Conservation (phyloP, 192 early-diverging fungal species). For the Coemansia sp. region DNA sequence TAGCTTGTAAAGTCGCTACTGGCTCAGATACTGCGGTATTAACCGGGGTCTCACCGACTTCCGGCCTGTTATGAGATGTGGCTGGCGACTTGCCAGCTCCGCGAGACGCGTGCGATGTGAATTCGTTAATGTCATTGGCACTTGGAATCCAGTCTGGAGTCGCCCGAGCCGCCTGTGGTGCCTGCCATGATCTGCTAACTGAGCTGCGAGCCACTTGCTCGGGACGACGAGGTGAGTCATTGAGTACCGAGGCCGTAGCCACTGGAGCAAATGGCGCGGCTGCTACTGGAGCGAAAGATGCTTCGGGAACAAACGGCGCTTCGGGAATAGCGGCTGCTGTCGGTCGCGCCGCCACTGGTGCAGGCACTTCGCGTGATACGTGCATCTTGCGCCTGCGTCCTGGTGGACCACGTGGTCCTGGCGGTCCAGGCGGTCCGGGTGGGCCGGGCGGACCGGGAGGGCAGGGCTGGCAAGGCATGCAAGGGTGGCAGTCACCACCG, state of each 20-base stretch:
- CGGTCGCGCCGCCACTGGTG: not conserved
- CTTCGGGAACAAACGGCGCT: no score
- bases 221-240: not conserved
- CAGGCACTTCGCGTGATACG: no score
- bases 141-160: not conserved
- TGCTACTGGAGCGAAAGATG: not conserved
- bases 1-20: not conserved
- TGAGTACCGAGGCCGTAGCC: not conserved
- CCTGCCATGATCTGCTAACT: not conserved
- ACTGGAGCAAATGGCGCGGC: not conserved
- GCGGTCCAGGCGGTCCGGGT: not conserved
- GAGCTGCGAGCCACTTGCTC: not conserved
- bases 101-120: not conserved
- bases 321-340: not conserved
- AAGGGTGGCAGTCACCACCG: not conserved
- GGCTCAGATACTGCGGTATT: not conserved
- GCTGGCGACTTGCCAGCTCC: not conserved
- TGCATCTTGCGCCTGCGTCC: not conserved
- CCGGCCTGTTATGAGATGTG: constrained; percentile 10
- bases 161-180: not conserved
- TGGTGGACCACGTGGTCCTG: not conserved
- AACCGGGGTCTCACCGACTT: constrained; percentile 10
- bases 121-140: not conserved
- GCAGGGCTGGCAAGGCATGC: not conserved
- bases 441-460: not conserved